Conservation (phyloP, 352 stramenopile species). For the Aphanomyces cochlioides region DNA sequence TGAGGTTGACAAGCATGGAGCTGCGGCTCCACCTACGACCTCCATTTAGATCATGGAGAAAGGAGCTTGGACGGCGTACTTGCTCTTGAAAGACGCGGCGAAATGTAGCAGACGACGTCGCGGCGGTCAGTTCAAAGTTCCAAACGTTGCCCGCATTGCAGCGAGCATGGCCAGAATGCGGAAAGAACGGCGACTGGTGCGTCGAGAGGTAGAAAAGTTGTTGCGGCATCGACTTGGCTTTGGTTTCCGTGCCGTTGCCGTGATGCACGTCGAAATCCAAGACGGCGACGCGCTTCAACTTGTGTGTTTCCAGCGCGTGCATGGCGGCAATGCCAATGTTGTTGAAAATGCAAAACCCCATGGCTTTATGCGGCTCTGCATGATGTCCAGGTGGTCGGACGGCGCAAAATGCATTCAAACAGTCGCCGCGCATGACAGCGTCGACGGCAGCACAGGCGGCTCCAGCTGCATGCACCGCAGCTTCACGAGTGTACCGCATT, state of each 20-base stretch:
- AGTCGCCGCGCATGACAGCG: conserved; percentile 38
- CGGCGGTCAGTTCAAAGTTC: conserved; percentile 45
- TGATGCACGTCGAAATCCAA: conserved; percentile 84
- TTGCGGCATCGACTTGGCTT: conserved; percentile 35
- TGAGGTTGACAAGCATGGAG: conserved; percentile 69
- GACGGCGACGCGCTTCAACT: conserved; percentile 50
- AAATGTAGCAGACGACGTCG: conserved; percentile 40
- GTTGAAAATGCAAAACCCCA: conserved; percentile 96
- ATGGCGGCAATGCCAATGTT: conserved; percentile 92
- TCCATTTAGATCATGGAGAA: conserved; percentile 32
- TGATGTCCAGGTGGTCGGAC: conserved; percentile 66
- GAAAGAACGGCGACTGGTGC: conserved; percentile 50
- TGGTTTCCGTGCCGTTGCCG: conserved; percentile 78
- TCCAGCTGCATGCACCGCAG: conserved; percentile 62
- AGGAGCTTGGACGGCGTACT: conserved; percentile 38
- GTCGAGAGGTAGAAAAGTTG: conserved; percentile 50
- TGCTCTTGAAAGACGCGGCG: conserved; percentile 38
- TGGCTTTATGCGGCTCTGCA: conserved; percentile 43
- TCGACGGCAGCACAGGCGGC: conserved; percentile 77
- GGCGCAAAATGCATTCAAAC: conserved; percentile 84
- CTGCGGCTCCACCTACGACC: conserved; percentile 45
- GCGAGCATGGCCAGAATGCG: conserved; percentile 40
- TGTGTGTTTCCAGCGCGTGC: conserved; percentile 80
- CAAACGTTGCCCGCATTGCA: conserved; percentile 44
- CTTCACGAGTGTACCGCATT: conserved; percentile 61